Evolutionary conservation across 176 grass and related monocot genomes (phyloP), one percentile per base, ranked within the genome.

Genomic region (Rhipidocladum racemiflorum): DNA sequence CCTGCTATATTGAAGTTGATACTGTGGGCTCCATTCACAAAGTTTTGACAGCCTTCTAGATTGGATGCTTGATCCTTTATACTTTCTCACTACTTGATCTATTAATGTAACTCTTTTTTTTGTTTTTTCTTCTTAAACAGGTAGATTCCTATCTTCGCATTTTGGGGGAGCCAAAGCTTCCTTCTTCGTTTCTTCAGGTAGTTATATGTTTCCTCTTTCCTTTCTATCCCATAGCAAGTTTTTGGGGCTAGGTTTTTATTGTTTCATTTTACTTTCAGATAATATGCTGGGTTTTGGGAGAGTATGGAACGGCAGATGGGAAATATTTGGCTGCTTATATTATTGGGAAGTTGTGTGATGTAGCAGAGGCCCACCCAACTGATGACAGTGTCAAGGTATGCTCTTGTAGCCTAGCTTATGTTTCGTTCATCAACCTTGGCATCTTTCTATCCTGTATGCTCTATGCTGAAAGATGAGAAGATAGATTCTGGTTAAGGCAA

Each of bases 241-340:
- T 65, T 81, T 20, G 45, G 28, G 7, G 38, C 20, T 61, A 48
- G 23, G 14, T 88, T 84, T 63, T 63, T 42, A 72, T 80, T 77
- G 38, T 55, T 89, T 57, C 44, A 42, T 50, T 77, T 76, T 63
- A 30, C 50, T 43, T 60, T 73, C 85, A 99, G 97, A 94, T 99
- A 62, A 94, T 99, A 84, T 99, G 97, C 88, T 99, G 97, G 97
- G 93, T 99, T 85, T 90, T 99, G 81, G 97, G 97, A 25, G 97
- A 99, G 69, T 99, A 99, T 45, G 97, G 97, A 70, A 99, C 87
- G 39, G 77, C 93, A 65, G 93, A 99, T 85, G 91, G 91, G 46
- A 99, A 91, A 60, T 88, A 96, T 88, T 91, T 89, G n/a, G 89
- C 91, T 75, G 88, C 93, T 61, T 96, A 96, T 88, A 92, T 99